A percentile compares a stretch with the other conserved stretches of the same genome.
These are phyloP conservation scores for Suzukiozyma palmioleophila DNA, from an alignment of 1,139 yeast genomes.

Conservation along the genomic window DNA sequence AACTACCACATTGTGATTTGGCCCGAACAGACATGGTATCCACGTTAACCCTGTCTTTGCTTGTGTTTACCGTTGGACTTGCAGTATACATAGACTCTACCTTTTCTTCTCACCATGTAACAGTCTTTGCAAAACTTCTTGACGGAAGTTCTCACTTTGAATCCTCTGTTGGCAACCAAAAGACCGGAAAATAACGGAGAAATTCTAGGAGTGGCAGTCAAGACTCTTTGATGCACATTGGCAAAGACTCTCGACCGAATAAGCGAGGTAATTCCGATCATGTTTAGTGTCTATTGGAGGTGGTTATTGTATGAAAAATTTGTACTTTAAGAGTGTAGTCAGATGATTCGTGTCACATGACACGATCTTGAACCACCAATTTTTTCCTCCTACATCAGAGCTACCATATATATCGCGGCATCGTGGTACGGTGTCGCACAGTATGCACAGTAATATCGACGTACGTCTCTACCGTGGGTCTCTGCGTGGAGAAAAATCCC, in stretches of 20 bases:
- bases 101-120: constrained; percentile 90
- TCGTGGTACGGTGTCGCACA: too few species aligned
- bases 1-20: too few species aligned
- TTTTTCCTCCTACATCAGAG: too few species aligned
- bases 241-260: constrained; percentile 2
- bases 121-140: constrained; percentile 91
- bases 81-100: constrained; percentile 89
- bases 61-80: constrained; percentile 91
- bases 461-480: too few species aligned
- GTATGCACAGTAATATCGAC: too few species aligned
- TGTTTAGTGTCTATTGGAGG: not conserved
- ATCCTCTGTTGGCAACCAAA: constrained; percentile 19
- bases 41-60: constrained; percentile 82
- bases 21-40: not conserved
- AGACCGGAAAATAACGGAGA: constrained; percentile 8
- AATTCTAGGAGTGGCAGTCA: not conserved
- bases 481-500: too few species aligned
- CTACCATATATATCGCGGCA: too few species aligned
- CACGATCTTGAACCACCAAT: not conserved
- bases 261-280: constrained; percentile 3
- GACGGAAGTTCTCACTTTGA: constrained; percentile 65
- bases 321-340: not conserved
- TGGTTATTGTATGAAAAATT: not conserved
- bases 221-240: constrained; percentile 1
- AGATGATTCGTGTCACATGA: not conserved